phyloP scores from a whole-genome alignment of 768 basidiomycete species.

The Boletus rex-veris region DNA sequence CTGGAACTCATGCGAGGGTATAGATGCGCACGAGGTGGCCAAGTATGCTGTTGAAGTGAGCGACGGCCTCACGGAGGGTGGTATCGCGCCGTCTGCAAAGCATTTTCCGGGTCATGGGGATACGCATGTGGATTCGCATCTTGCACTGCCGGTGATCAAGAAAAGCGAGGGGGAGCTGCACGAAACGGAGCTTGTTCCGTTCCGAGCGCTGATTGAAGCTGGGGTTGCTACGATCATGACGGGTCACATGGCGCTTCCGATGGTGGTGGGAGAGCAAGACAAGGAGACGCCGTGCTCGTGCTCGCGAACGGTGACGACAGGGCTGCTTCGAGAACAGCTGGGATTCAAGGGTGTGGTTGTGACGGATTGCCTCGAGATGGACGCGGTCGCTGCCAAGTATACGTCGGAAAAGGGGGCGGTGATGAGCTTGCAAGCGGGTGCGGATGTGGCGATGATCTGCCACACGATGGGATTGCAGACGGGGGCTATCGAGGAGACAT shows the following conservation, averaged over 20 bases:
- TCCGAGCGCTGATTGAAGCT: constrained; percentile 42
- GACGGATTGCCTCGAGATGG: constrained; percentile 78
- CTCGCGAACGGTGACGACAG: constrained; percentile 49
- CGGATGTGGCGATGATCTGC: constrained; percentile 74
- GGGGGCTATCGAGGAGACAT: constrained; percentile 51
- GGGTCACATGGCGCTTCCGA: constrained; percentile 68
- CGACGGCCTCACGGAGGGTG: constrained; percentile 44
- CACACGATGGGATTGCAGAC: constrained; percentile 54
- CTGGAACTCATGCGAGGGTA: not conserved
- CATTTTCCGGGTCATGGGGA: constrained; percentile 78
- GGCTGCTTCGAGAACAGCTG: constrained; percentile 48
- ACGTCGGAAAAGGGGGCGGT: constrained; percentile 44
- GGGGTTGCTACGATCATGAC: constrained; percentile 62
- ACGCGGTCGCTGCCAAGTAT: constrained; percentile 53
- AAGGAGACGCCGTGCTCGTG: constrained; percentile 56
- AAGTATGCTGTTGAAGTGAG: constrained; percentile 46
- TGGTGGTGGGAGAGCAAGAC: constrained; percentile 42
- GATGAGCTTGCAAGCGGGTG: constrained; percentile 55
- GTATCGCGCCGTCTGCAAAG: constrained; percentile 60
- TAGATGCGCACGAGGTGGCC: constrained; percentile 55
- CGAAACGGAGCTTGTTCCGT: constrained; percentile 56
- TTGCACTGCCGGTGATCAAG: constrained; percentile 57
- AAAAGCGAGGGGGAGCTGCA: constrained; percentile 44
- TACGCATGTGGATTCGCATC: constrained; percentile 68
- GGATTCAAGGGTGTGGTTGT: constrained; percentile 59